phyloP scores from a whole-genome alignment of 257 asterid species.

The Fraxinus excelsior region DNA sequence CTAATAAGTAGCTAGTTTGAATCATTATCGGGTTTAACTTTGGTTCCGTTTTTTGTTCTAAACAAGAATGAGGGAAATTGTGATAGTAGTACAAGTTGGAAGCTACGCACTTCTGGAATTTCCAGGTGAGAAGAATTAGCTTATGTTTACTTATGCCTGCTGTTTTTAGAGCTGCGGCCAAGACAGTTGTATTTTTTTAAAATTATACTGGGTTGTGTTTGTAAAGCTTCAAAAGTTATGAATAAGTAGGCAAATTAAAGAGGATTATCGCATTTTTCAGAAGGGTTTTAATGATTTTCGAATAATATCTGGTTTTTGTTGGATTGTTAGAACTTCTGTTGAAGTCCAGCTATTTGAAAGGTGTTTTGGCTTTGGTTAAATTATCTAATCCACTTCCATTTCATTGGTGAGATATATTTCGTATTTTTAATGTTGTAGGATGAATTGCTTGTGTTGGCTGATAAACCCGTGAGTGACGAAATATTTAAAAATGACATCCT shows the following conservation, averaged over 20 bases:
- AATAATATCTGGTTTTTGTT: conserved; percentile 1
- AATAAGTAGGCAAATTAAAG: background rate
- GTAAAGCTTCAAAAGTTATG: background rate
- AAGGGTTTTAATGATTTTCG: background rate
- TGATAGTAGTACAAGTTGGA: conserved; percentile 79
- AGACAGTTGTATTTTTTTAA: background rate
- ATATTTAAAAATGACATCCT: conserved; percentile 63
- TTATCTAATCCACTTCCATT: background rate
- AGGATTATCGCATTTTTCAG: background rate
- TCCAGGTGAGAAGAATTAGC: conserved; percentile 56
- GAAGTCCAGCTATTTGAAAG: background rate
- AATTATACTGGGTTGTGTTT: background rate
- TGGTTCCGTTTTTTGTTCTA: background rate
- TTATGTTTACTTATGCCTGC: background rate
- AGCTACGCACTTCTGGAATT: conserved; percentile 92
- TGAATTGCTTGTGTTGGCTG: conserved; percentile 93
- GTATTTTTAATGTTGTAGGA: conserved; percentile 56
- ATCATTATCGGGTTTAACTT: background rate
- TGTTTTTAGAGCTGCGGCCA: background rate
- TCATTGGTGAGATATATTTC: conserved; percentile 16
- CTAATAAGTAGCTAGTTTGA: background rate
- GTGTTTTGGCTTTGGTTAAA: background rate
- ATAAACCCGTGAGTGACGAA: conserved; percentile 51
- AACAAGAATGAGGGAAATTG: conserved; percentile 64
- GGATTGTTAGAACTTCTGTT: background rate